Conservation (phyloP, 1,284 basidiomycete species). For the Crepidotus sp. region DNA sequence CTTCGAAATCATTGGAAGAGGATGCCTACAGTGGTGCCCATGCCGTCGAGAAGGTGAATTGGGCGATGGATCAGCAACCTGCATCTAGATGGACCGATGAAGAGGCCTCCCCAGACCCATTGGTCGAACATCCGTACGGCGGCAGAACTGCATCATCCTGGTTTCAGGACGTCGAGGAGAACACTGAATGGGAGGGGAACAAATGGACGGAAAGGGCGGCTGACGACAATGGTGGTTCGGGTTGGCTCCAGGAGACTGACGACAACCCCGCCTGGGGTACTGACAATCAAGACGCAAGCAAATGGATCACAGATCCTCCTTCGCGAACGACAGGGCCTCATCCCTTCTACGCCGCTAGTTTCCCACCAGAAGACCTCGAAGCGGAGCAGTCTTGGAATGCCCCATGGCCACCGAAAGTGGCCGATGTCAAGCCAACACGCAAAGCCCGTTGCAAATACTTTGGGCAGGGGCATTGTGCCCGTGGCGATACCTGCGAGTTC, state of each 20-base stretch:
- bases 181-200: neutral
- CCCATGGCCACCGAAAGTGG: slow-evolving; percentile 6
- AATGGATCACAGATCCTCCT: neutral
- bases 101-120: neutral
- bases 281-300: neutral
- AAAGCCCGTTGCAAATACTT: slow-evolving; percentile 24
- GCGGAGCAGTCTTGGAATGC: slow-evolving; percentile 16
- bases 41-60: neutral
- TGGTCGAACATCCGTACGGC: neutral
- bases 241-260: slow-evolving; percentile 8
- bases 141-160: neutral
- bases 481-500: slow-evolving; percentile 24
- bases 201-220: neutral
- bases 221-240: neutral
- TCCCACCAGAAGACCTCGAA: neutral
- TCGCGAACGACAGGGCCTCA: neutral
- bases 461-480: slow-evolving; percentile 27
- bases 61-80: neutral
- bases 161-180: slow-evolving; percentile 1
- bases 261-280: slow-evolving; percentile 3
- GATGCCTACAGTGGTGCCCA: neutral
- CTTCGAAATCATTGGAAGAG: too few species aligned
- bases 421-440: slow-evolving; percentile 13
- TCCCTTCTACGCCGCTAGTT: neutral
- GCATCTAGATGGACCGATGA: neutral